These are phyloP conservation scores for Podila epigama DNA, from an alignment of 192 early-diverging fungal species.

Conservation along the genomic window DNA sequence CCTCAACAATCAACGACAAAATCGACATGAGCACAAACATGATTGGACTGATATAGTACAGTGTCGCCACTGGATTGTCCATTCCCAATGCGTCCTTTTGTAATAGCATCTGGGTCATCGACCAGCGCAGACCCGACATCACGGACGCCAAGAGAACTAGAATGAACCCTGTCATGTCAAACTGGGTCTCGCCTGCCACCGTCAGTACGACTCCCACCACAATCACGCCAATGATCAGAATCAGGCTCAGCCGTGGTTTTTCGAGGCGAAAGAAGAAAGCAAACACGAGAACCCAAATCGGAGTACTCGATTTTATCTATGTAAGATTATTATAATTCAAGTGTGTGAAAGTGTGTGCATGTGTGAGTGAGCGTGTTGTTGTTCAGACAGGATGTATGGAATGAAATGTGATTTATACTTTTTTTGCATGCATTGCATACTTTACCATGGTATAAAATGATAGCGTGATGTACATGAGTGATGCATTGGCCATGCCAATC, in stretches of 20 bases:
- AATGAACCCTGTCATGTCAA: constrained; percentile 61
- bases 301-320: constrained; percentile 69
- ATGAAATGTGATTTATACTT: too few relatives aligned
- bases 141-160: constrained; percentile 73
- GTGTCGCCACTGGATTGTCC: constrained; percentile 82
- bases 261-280: constrained; percentile 85
- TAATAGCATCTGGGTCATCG: constrained; percentile 80
- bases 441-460: constrained; percentile 85
- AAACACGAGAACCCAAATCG: constrained; percentile 78
- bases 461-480: constrained; percentile 80
- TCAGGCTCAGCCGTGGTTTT: constrained; percentile 62
- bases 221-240: constrained; percentile 76
- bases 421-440: too few relatives aligned
- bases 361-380: too few relatives aligned
- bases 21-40: constrained; percentile 73
- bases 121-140: constrained; percentile 83
- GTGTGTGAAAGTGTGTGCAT: neutral
- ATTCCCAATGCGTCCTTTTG: constrained; percentile 70
- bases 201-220: constrained; percentile 79
- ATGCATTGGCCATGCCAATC: constrained; percentile 83
- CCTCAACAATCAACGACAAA: constrained; percentile 61
- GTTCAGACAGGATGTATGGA: too few relatives aligned
- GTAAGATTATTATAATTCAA: neutral
- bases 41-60: constrained; percentile 77
- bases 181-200: constrained; percentile 73